Percentiles rank a stretch among this genome's conserved stretches.
These are phyloP conservation scores for Floccularia luteovirens DNA, from an alignment of 768 basidiomycete genomes.

Conservation along the genomic window DNA sequence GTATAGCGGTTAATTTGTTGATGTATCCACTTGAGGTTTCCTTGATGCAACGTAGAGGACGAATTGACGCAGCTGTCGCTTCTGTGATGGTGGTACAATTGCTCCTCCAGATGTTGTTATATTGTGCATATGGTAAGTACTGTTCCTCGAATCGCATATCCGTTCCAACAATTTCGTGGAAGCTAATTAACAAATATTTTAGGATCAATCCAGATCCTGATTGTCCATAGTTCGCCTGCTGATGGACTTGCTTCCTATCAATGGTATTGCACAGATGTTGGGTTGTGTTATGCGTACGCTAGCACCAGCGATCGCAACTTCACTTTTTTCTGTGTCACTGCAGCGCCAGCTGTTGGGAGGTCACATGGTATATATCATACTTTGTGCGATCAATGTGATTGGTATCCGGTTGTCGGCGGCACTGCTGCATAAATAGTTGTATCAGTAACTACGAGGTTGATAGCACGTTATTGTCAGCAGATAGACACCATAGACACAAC, in stretches of 20 bases:
- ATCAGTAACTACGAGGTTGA: too few relatives aligned
- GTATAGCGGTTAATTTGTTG: constrained; percentile 15
- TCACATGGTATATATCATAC: constrained; percentile 22
- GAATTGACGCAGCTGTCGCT: constrained; percentile 22
- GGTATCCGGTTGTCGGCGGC: background rate
- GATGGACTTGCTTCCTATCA: constrained; percentile 32
- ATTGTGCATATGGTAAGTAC: constrained; percentile 30
- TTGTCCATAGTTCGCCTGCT: constrained; percentile 32
- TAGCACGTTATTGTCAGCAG: too few relatives aligned
- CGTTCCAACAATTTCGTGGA: background rate
- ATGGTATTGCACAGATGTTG: constrained; percentile 26
- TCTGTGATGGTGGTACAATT: constrained; percentile 25
- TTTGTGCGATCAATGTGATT: constrained; percentile 11
- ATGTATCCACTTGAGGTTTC: constrained; percentile 27
- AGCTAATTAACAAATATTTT: constrained; percentile 8
- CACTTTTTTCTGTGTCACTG: constrained; percentile 31
- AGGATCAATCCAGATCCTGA: constrained; percentile 41
- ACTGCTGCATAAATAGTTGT: too few relatives aligned
- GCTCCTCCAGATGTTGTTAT: constrained; percentile 14
- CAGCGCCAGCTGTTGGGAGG: constrained; percentile 29
- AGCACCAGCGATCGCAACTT: constrained; percentile 30
- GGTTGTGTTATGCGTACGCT: constrained; percentile 24
- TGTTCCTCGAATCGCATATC: background rate
- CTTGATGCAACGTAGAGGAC: constrained; percentile 23
- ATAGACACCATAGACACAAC: too few relatives aligned